Conservation (phyloP, 108 stramenopile species). For the Cyclotella sp. region DNA sequence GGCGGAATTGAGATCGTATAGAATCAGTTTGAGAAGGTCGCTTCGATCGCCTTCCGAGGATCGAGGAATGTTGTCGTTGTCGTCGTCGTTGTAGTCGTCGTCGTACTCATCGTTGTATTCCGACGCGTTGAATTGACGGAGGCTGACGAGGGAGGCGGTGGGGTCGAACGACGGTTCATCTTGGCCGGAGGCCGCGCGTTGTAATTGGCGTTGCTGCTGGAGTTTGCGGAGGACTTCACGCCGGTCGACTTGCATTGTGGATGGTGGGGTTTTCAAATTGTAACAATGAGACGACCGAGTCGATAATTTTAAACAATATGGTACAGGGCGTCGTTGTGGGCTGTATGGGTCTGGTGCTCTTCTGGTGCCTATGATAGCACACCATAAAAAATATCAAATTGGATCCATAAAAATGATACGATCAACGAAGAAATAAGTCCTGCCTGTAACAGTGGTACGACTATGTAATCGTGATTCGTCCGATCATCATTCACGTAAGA, state of each 20-base stretch:
- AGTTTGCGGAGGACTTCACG: background rate
- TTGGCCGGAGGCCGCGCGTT: background rate
- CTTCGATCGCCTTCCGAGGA: slow-evolving; percentile 25
- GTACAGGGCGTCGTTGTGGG: too few species aligned
- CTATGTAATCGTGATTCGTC: too few species aligned
- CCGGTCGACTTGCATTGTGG: background rate
- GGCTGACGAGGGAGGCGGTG: background rate
- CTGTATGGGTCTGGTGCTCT: too few species aligned
- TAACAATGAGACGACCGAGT: too few species aligned
- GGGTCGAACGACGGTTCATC: background rate
- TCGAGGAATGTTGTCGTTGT: background rate
- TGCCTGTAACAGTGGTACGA: too few species aligned
- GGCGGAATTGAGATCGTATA: slow-evolving; percentile 60
- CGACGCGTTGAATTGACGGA: background rate
- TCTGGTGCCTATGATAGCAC: too few species aligned
- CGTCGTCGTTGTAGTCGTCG: background rate
- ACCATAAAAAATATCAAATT: too few species aligned
- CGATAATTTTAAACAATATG: too few species aligned
- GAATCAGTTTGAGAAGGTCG: slow-evolving; percentile 49
- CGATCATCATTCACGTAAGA: too few species aligned
- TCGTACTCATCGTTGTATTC: background rate
- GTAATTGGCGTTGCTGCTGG: background rate
- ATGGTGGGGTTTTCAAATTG: background rate
- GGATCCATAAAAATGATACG: too few species aligned
- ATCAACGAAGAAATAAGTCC: too few species aligned